phyloP scores from a whole-genome alignment of 257 asterid species.

The Solanum arcanum region DNA sequence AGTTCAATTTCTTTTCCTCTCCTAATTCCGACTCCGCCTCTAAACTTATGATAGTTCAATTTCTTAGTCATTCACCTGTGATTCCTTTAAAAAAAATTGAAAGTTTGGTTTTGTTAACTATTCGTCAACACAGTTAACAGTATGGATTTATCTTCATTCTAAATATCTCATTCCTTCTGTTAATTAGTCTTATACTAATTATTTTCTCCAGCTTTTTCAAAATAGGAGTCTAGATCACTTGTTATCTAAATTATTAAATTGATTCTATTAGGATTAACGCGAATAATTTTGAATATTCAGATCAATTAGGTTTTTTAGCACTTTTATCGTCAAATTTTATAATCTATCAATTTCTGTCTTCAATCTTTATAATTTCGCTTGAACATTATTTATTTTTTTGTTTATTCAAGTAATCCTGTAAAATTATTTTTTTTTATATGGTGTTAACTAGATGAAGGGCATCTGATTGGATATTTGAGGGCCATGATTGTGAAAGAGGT shows the following conservation, averaged over 20 bases:
- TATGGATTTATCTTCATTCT: not conserved
- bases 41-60: not conserved
- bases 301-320: not conserved
- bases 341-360: not conserved
- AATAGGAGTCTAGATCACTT: not conserved
- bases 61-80: not conserved
- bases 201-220: not conserved
- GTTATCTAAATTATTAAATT: too few species aligned
- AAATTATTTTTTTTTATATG: too few species aligned
- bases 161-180: not conserved
- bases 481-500: too few species aligned
- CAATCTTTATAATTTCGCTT: not conserved
- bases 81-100: not conserved
- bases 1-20: not conserved
- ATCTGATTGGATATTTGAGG: too few species aligned
- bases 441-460: not conserved
- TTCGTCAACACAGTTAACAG: not conserved
- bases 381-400: not conserved
- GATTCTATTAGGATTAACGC: not conserved
- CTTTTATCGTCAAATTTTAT: too few species aligned
- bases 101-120: not conserved
- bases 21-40: too few species aligned
- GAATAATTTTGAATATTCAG: too few species aligned
- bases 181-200: not conserved
- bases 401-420: too few species aligned